These are phyloP conservation scores for Rhynchosporium graminicola DNA, from an alignment of 2,329 filamentous ascomycete genomes.

Conservation along the genomic window DNA sequence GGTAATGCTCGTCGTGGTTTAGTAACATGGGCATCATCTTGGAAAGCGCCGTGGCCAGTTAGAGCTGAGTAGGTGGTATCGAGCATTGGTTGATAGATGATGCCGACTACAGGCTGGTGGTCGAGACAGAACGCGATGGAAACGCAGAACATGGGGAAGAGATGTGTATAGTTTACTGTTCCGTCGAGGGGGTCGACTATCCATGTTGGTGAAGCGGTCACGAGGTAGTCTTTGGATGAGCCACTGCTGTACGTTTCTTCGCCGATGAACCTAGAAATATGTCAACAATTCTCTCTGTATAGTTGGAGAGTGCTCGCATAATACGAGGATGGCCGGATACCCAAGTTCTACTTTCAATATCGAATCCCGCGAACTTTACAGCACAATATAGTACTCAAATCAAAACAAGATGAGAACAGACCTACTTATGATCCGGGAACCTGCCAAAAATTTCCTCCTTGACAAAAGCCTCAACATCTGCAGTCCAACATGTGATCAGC, in stretches of 20 bases:
- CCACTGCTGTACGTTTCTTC: constrained; percentile 76
- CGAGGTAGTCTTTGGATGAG: constrained; percentile 66
- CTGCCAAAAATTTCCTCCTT: constrained; percentile 56
- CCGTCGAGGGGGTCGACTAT: constrained; percentile 75
- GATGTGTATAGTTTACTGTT: constrained; percentile 79
- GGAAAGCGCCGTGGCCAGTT: constrained; percentile 63
- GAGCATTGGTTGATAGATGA: constrained; percentile 72
- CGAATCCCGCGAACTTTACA: too few relatives aligned
- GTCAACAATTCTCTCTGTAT: not conserved
- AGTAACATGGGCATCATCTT: constrained; percentile 28
- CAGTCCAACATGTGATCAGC: constrained; percentile 20
- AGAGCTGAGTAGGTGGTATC: constrained; percentile 70
- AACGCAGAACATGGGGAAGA: constrained; percentile 81
- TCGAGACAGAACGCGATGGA: constrained; percentile 69
- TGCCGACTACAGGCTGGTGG: constrained; percentile 63
- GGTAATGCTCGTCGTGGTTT: constrained; percentile 62
- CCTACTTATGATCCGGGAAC: constrained; percentile 68
- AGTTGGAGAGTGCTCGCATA: not conserved
- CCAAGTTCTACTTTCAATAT: too few relatives aligned
- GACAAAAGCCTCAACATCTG: constrained; percentile 73
- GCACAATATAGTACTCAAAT: too few relatives aligned
- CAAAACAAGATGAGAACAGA: not conserved
- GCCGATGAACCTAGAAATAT: constrained; percentile 63
- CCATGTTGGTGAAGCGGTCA: constrained; percentile 67
- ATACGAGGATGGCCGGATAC: too few relatives aligned